Evolutionary conservation across 257 asterid species (phyloP).

Genomic region (Jaltomata sinuosa): DNA sequence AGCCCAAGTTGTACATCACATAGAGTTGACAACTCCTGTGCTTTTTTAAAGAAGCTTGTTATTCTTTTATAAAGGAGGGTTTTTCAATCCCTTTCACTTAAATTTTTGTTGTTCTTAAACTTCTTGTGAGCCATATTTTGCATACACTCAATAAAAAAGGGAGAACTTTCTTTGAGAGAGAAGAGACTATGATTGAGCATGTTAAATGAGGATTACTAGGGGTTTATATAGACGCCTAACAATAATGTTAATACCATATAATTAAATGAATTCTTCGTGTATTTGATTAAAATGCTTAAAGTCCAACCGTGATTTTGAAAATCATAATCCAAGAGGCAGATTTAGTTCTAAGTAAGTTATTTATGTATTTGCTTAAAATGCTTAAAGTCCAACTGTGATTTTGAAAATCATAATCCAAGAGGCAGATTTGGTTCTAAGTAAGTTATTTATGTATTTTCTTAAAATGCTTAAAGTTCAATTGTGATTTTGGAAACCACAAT

Average conservation of each 20-base stretch:
- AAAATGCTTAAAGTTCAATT: no score
- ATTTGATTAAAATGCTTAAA: no score
- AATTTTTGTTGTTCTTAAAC: background rate
- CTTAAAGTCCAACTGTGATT: no score
- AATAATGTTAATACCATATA: background rate
- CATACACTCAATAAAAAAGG: background rate
- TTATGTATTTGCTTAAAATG: no score
- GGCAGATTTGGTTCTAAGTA: no score
- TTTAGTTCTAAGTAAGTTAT: no score
- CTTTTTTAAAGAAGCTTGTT: background rate
- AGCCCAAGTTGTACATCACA: background rate
- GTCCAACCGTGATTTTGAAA: background rate
- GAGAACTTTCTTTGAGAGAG: background rate
- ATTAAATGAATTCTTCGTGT: background rate
- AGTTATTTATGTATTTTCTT: no score
- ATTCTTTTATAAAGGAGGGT: background rate
- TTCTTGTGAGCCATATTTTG: background rate
- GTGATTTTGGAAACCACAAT: no score
- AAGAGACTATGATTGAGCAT: background rate
- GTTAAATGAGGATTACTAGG: background rate
- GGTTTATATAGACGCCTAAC: background rate
- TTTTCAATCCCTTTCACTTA: background rate
- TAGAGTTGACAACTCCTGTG: background rate
- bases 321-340: background rate
- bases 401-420: no score